These are phyloP conservation scores for Colletotrichum lindemuthianum DNA, from an alignment of 2,329 filamentous ascomycete species.

Conservation along the genomic window DNA sequence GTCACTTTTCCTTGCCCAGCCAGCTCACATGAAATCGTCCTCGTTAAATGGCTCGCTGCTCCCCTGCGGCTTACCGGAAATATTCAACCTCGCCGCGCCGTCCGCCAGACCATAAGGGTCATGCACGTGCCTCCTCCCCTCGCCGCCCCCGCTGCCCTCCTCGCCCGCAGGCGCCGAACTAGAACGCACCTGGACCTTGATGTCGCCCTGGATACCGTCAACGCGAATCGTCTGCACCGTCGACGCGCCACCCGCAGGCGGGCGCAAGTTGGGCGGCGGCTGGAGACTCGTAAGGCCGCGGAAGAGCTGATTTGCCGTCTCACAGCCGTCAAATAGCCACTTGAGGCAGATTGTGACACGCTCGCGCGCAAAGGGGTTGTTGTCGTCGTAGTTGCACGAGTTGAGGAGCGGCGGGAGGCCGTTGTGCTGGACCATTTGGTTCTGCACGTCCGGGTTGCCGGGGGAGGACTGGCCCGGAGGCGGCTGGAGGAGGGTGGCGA, in stretches of 20 bases:
- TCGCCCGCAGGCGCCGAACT: slow-evolving; percentile 27
- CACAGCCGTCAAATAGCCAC: slow-evolving; percentile 79
- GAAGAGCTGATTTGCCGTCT: slow-evolving; percentile 77
- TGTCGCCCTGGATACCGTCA: slow-evolving; percentile 66
- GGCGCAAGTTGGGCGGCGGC: slow-evolving; percentile 50
- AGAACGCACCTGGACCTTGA: slow-evolving; percentile 62
- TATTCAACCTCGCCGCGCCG: slow-evolving; percentile 53
- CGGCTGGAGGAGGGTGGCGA: slow-evolving; percentile 90
- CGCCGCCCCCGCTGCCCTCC: slow-evolving; percentile 19
- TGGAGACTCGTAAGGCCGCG: slow-evolving; percentile 66
- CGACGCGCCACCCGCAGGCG: slow-evolving; percentile 44
- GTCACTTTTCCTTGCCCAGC: neutral
- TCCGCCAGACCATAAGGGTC: slow-evolving; percentile 53
- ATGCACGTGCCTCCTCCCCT: slow-evolving; percentile 32
- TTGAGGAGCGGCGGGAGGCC: slow-evolving; percentile 89
- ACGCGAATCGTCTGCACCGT: slow-evolving; percentile 59
- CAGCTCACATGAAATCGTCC: slow-evolving; percentile 56
- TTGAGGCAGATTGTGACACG: slow-evolving; percentile 90
- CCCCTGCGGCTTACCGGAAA: slow-evolving; percentile 40
- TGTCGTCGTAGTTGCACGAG: slow-evolving; percentile 90
- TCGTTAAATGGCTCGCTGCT: slow-evolving; percentile 48
- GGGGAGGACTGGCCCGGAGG: slow-evolving; percentile 69
- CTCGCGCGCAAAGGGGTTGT: slow-evolving; percentile 95
- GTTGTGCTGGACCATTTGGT: slow-evolving; percentile 85
- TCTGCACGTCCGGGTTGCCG: slow-evolving; percentile 80